These are phyloP conservation scores for Globisporangium rhizosaccharum DNA, from an alignment of 352 stramenopile genomes.

Conservation along the genomic window DNA sequence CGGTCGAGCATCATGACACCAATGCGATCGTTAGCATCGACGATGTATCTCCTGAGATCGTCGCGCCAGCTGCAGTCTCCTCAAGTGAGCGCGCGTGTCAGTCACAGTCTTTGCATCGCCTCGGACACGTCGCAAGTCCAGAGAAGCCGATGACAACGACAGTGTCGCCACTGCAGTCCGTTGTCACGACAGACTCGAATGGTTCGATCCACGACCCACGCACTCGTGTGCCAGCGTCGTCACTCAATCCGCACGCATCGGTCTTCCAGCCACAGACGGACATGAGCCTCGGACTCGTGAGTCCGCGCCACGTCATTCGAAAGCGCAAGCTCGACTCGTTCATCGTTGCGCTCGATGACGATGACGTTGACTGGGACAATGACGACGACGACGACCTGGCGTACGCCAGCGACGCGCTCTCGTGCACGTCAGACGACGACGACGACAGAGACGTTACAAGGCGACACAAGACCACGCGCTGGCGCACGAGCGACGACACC, in stretches of 20 bases:
- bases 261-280: constrained; percentile 42
- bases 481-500: constrained; percentile 35
- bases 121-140: constrained; percentile 3
- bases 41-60: not conserved
- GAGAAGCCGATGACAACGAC: not conserved
- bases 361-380: constrained; percentile 16
- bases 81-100: not conserved
- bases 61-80: not conserved
- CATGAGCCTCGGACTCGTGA: not conserved
- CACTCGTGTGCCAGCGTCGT: constrained; percentile 12
- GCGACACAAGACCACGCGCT: constrained; percentile 17
- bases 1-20: not conserved
- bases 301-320: constrained; percentile 14
- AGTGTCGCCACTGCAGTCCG: too few relatives aligned
- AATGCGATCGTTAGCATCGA: not conserved
- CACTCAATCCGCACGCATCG: constrained; percentile 53
- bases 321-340: constrained; percentile 77
- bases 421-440: constrained; percentile 1
- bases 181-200: too few relatives aligned
- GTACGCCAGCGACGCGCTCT: not conserved
- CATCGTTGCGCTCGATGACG: constrained; percentile 29
- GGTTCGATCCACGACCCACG: not conserved
- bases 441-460: not conserved
- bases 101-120: not conserved
- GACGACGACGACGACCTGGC: constrained; percentile 5